phyloP scores from a whole-genome alignment of 176 grass and related monocot species.

The Secale cereale region DNA sequence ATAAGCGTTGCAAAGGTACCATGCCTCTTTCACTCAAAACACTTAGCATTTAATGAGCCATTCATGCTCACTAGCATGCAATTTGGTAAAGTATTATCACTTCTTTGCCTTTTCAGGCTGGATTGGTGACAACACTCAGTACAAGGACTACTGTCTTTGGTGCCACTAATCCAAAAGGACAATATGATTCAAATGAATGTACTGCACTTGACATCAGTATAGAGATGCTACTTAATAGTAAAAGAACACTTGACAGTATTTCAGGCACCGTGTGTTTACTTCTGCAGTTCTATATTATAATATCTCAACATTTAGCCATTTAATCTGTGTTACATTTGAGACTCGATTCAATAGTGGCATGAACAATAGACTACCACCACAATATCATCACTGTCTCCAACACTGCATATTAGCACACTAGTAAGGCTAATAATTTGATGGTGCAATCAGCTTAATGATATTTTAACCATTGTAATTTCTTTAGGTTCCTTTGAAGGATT shows the following conservation, averaged over 20 bases:
- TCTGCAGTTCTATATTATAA: not conserved
- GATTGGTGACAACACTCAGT: conserved; percentile 88
- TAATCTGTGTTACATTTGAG: not conserved
- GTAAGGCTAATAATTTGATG: not conserved
- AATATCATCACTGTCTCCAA: not conserved
- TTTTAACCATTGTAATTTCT: not conserved
- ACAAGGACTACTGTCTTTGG: conserved; percentile 87
- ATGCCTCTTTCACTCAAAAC: not conserved
- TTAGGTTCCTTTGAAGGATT: not conserved
- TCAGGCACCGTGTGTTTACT: not conserved
- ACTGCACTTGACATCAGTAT: conserved; percentile 31
- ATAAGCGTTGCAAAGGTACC: conserved; percentile 95
- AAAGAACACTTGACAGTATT: not conserved
- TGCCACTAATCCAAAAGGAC: conserved; percentile 94
- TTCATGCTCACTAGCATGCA: not conserved
- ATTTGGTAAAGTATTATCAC: conserved; percentile 2
- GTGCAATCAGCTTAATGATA: not conserved
- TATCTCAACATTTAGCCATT: not conserved
- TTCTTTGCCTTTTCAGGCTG: conserved; percentile 62
- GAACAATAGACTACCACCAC: not conserved
- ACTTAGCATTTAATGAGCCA: not conserved
- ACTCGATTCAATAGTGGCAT: not conserved
- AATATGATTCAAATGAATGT: conserved; percentile 88
- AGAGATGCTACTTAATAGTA: not conserved
- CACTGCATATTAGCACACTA: not conserved